A percentile compares a stretch with the other conserved stretches of the same genome.
Conservation (phyloP, 2,329 filamentous ascomycete species). For the Aspergillus brasiliensis region DNA sequence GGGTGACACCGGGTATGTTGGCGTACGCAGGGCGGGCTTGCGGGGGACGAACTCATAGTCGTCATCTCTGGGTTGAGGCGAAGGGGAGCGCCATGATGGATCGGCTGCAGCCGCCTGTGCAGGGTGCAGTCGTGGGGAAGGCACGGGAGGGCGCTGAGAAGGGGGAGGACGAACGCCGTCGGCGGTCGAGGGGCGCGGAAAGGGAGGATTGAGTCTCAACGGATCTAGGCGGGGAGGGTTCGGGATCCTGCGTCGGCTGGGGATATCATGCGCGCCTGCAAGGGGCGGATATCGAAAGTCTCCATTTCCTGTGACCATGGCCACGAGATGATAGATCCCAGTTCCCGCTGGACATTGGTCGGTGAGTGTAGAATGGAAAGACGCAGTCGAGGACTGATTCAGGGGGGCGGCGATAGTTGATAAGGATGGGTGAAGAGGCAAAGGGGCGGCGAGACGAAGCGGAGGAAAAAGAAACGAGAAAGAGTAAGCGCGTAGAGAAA, state of each 20-base stretch:
- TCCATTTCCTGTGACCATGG: constrained; percentile 49
- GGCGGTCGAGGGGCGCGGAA: constrained; percentile 26
- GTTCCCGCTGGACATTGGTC: constrained; percentile 46
- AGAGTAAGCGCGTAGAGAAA: constrained; percentile 8
- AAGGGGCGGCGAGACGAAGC: not conserved
- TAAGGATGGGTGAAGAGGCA: not conserved
- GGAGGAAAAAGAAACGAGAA: constrained; percentile 4
- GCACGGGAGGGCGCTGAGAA: constrained; percentile 23
- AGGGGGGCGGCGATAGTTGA: not conserved
- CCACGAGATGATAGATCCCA: constrained; percentile 38
- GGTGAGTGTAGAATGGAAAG: constrained; percentile 11
- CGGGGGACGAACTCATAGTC: constrained; percentile 15
- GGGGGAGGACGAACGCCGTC: constrained; percentile 20
- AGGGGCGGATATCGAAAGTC: constrained; percentile 37
- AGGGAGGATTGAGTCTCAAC: constrained; percentile 32
- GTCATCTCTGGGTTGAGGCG: constrained; percentile 16
- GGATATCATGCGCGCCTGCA: constrained; percentile 33
- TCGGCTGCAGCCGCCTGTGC: constrained; percentile 18
- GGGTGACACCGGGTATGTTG: constrained; percentile 24
- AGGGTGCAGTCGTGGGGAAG: constrained; percentile 20
- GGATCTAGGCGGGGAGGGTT: constrained; percentile 34
- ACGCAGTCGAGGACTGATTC: constrained; percentile 1
- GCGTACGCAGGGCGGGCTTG: constrained; percentile 24
- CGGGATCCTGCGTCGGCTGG: constrained; percentile 32
- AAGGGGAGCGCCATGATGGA: constrained; percentile 19